Evolutionary conservation across 441 rosid genomes (phyloP), one percentile per base, ranked within the genome.

Genomic region (Pelargonium myrrhifolium): DNA sequence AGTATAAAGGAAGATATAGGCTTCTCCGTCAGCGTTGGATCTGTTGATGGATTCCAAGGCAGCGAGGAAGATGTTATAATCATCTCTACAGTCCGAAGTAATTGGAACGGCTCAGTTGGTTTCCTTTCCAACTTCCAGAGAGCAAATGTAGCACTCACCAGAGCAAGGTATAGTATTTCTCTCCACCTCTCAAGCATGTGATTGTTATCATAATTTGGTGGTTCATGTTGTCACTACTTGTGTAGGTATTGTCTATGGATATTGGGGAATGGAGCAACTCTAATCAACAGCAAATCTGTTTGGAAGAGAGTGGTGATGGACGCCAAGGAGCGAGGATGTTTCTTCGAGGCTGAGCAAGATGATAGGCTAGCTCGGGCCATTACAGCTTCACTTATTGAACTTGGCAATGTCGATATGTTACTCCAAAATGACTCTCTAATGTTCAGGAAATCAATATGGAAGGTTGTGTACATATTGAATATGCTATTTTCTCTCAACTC

Each of bases 11-110:
- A n/a, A 3, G 58, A 18, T 15, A 51, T 1, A 11, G 75, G 78
- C 3, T 76, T 83, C 31, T 7, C 21, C 0, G 77, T 83, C 21
- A 70, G 49, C 28, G 79, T 83, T 45, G 42, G 64, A 28, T 65
- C 79, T 3, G 56, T 83, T 28, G 83, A 79, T 61, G 82, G 79
- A 0, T 79, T 83, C 64, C 82, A 75, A 31, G 87, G 85, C 0
- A 70, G 75, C 1, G 85, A 83, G 65, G 79, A 75, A 70, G 85
- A 83, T 61, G 58, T 83, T 1, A 74, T 81, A 37, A 70, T 83
- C 0, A 9, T 83, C 0, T 79, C 83, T 3, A 78, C 80, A 1
- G 82, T 79, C 0, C 75, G 80, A 71, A 75, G 75, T 2, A 76
- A 79, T 22, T 15, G 4, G 4, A 10, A 37, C 0, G 76, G 74